Base-by-base conservation (phyloP, 1,139 yeast species). In the Geotrichum fermentans region DNA sequence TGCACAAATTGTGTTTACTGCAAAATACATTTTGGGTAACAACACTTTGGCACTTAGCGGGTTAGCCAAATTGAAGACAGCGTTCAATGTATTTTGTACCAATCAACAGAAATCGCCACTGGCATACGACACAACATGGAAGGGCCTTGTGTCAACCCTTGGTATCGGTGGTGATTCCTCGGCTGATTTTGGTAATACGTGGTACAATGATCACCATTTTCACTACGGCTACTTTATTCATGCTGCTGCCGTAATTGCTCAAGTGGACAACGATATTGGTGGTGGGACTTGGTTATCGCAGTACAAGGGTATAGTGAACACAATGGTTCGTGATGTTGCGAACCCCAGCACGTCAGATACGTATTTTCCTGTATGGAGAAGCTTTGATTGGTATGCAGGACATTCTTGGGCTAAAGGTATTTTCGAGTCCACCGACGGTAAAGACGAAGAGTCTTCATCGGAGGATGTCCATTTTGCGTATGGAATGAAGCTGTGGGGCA, bases 341-440 rank as follows among this genome's bases (percentile, higher is more conserved):
- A 84, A 85, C 60, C 94, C 89, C 30, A 75, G 82, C 30, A 51
- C 63, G 52, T 70, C 70, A 2, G 94, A 84, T 62, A 49, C 71
- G 1, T 75, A 75, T 62, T 86, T 83, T 79, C 95, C 95, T 2
- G 83, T 79, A 17, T 83, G 77, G 41, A 75, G 95, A 62, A 75
- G 74, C 74, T 86, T 85, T 66, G 92, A 84, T 64, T 86, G 86
- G 87, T 86, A 69, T 68, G 74, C 74, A 41, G 95, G 95, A 24
- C 95, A 86, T 65, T 83, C 94, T 1, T 85, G 92, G 89, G 94
- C 95, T 8, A 78, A 78, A 51, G 95, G 95, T 18, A 69, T 85
- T 53, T 81, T 78, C 60, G 77, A 74, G 32, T 69, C 79, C 55
- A 83, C 80, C 33, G 94, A 83, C 61, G 94, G 95, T 52, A 80